Evolutionary conservation across 306 rosid species (phyloP), one percentile per base, ranked within the genome.

Genomic region (Mimosa pudica): DNA sequence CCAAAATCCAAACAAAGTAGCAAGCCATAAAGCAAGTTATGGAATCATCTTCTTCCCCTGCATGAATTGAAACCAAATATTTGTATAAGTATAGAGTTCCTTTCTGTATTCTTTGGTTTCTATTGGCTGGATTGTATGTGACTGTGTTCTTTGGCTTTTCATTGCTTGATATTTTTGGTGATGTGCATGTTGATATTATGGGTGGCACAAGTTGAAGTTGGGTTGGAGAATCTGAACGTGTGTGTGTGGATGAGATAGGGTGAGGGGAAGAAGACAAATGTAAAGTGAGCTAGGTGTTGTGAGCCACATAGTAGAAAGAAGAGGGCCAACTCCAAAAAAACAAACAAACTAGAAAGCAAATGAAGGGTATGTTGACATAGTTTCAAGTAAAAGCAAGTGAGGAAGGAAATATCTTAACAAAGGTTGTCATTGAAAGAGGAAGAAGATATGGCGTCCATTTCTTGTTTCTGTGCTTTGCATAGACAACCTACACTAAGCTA

Each of bases 371-470:
- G 30, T 24, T 0, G 30, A 24, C 30, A 24, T 58, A 58, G 6
- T 63, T 62, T 63, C 2, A 24, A 3, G 1, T 10, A n/a, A 55
- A 38, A 16, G 51, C 14, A 10, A 17, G 48, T 11, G 57, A 51
- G 14, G 57, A 51, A 51, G 8, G 24, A 7, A 38, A 24, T 10
- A 7, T 49, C 30, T 18, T 17, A 20, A 81, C 84, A 84, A 76
- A 60, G 64, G 7, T 70, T 10, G 86, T 80, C 89, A 14, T 48
- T 24, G 30, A 3, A 11, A 14, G 13, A 12, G 33, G 18, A 5
- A 80, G 52, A 81, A 83, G 83, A 75, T 82, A 90, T 90, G 94
- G 91, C 90, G 75, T 74, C 87, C 71, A 67, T 90, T 81, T 79
- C 79, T 49, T 74, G 82, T 66, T 33, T 66, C 51, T 63, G 54